A percentile compares a stretch with the other conserved stretches of the same genome.
Evolutionary conservation across 139 green algal species (phyloP).

Genomic region (Asterochloris erici): DNA sequence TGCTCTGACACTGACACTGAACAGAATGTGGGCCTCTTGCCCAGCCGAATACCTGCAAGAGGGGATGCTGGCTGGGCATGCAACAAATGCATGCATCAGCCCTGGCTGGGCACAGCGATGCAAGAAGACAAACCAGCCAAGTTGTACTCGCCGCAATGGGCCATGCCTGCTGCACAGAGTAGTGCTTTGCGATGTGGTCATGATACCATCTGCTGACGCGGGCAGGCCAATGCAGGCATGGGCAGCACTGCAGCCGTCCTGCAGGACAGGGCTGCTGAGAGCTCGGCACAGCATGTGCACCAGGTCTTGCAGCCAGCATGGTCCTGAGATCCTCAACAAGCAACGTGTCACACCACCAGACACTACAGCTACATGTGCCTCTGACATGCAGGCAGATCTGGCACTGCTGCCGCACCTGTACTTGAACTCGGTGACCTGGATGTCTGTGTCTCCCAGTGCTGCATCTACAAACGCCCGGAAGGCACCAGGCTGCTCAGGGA

Average conservation of each 20-base stretch:
- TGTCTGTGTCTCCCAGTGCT: slow-evolving; percentile 27
- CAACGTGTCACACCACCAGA: neutral
- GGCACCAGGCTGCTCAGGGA: slow-evolving; percentile 74
- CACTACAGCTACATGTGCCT: neutral
- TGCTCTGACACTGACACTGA: slow-evolving; percentile 47
- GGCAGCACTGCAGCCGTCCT: too few relatives aligned
- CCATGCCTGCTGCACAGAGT: too few relatives aligned
- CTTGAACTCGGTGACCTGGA: slow-evolving; percentile 93
- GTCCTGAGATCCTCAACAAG: too few relatives aligned
- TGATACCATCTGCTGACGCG: too few relatives aligned
- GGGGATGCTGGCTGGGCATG: neutral
- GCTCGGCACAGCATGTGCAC: too few relatives aligned
- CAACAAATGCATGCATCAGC: neutral
- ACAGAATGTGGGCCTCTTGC: slow-evolving; percentile 62
- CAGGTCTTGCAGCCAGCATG: too few relatives aligned
- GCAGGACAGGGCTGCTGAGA: too few relatives aligned
- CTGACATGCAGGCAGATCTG: neutral
- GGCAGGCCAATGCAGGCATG: too few relatives aligned
- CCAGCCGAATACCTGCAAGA: slow-evolving; percentile 56
- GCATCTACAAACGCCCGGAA: slow-evolving; percentile 66
- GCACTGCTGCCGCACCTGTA: slow-evolving; percentile 60
- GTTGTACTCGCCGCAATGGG: too few relatives aligned
- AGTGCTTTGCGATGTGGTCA: too few relatives aligned
- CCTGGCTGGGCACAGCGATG: neutral
- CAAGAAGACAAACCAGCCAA: neutral